A percentile compares a stretch with the other conserved stretches of the same genome.
Conservation (phyloP, 2,329 filamentous ascomycete genomes). For the Gnomoniopsis smithogilvyi region DNA sequence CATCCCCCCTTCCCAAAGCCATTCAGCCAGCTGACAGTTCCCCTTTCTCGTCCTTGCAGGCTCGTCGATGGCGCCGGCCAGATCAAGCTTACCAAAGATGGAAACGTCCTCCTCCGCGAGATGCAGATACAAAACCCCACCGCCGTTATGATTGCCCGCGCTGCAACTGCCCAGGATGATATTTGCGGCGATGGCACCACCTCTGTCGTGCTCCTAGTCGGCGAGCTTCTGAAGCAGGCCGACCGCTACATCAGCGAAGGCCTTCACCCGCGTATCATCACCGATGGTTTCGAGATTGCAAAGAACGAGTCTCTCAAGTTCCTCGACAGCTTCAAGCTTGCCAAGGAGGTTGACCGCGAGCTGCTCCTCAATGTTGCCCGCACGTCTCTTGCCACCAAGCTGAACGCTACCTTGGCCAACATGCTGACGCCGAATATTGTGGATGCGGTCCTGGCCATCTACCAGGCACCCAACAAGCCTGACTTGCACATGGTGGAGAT, state of each 20-base stretch:
- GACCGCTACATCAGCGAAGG: conserved; percentile 95
- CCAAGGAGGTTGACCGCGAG: conserved; percentile 86
- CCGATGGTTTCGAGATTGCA: conserved; percentile 95
- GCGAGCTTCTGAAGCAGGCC: conserved; percentile 96
- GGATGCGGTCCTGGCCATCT: conserved; percentile 92
- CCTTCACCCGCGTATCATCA: conserved; percentile 94
- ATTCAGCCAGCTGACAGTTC: conserved; percentile 7
- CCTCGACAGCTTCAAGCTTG: conserved; percentile 88
- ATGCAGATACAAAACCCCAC: conserved; percentile 99
- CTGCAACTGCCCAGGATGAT: conserved; percentile 95
- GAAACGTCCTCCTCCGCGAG: conserved; percentile 76
- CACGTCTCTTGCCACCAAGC: conserved; percentile 92
- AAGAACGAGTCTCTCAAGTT: conserved; percentile 95
- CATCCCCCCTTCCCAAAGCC: background rate
- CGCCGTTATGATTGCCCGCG: conserved; percentile 77
- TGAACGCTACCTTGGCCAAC: conserved; percentile 83
- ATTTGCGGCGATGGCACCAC: conserved; percentile 98
- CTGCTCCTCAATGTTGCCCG: conserved; percentile 89
- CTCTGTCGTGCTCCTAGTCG: conserved; percentile 90
- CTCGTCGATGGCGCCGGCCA: conserved; percentile 70
- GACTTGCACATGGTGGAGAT: conserved; percentile 99
- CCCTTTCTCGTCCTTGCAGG: conserved; percentile 36
- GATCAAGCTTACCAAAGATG: conserved; percentile 99
- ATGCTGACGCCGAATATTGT: conserved; percentile 94
- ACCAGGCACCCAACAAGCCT: conserved; percentile 84